Evolutionary conservation across 345 rosid species (phyloP).

Genomic region (Bruguiera gymnorhiza): DNA sequence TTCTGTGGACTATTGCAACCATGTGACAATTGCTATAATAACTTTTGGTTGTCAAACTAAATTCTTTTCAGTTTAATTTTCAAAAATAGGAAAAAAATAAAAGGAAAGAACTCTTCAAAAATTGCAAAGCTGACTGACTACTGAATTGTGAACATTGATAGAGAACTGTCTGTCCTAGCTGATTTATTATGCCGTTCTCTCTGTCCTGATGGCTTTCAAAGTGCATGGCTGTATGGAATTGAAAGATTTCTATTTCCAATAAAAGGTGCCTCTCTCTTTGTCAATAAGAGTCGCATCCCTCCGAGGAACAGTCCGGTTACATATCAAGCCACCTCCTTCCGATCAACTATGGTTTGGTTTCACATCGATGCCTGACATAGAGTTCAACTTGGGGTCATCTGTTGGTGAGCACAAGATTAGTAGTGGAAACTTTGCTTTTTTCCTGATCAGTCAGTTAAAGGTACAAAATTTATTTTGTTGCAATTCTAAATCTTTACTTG

Average conservation of each 20-base stretch:
- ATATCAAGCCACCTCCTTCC: conserved; percentile 91
- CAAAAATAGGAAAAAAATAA: not conserved
- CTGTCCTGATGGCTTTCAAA: not conserved
- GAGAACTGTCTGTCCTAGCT: not conserved
- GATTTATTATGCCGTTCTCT: not conserved
- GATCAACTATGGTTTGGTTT: conserved; percentile 93
- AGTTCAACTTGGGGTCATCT: conserved; percentile 67
- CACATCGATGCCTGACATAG: conserved; percentile 85
- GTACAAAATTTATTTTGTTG: conserved; percentile 33
- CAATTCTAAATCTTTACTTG: not conserved
- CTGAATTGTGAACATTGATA: not conserved
- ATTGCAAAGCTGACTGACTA: not conserved
- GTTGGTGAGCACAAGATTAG: conserved; percentile 87
- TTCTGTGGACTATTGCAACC: not conserved
- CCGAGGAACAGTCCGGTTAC: conserved; percentile 74
- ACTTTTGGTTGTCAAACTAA: no score
- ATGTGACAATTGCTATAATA: not conserved
- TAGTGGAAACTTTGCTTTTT: conserved; percentile 59
- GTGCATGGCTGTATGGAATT: not conserved
- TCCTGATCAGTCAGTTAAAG: conserved; percentile 79
- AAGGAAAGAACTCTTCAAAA: not conserved
- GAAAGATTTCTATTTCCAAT: conserved; percentile 13
- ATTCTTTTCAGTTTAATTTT: no score
- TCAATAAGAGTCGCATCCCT: conserved; percentile 74
- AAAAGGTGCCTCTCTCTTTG: conserved; percentile 84